Evolutionary conservation across 208 protist species (phyloP), one percentile per base, ranked within the genome.

Genomic region (Leishmania major): DNA sequence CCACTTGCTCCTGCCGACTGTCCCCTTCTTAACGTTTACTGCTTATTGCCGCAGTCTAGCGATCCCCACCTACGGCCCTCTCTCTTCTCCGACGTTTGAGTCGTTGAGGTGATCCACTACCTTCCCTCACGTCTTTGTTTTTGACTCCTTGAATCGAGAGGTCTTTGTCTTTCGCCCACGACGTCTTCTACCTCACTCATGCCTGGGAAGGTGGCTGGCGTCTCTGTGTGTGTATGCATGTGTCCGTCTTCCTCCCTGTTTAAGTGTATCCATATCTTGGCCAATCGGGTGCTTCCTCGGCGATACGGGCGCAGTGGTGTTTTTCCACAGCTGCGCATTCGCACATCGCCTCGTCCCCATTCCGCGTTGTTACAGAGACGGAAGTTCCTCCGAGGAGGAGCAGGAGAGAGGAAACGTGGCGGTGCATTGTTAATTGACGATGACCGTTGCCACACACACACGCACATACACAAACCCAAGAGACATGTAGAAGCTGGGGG

Each of bases 221-320:
- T 49, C 6, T 28, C 43, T 7, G 3, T 74, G 67, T 22, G 13
- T 40, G 31, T 31, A 17, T 75, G 45, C 40, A 37, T 60, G 37
- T 40, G 13, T 59, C 25, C 57, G 22, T 74, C 49, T 77, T 28
- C 80, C 28, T 69, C 55, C 79, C 66, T 40, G n/a, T 43, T 31
- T 49, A 11, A 45, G 57, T 74, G 43, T 37, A 8, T 22, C 6
- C 11, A 35, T 37, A 45, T 51, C 22, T 5, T 2, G 31, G 8
- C 47, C 7, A 35, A 3, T 53, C 2, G 22, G 15, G 25, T 55
- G 70, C 35, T 55, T 17, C 5, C 7, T 17, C 45, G 22, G 67
- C 37, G 40, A 35, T 53, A 31, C 19, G 28, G 40, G 37, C 40
- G 25, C 40, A 28, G 25, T 35, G 11, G 11, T 7, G 45, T 37